Percentiles rank a stretch among this genome's conserved stretches.
Evolutionary conservation across 2,329 filamentous ascomycete genomes (phyloP).

Genomic region (Aspergillus neotritici): DNA sequence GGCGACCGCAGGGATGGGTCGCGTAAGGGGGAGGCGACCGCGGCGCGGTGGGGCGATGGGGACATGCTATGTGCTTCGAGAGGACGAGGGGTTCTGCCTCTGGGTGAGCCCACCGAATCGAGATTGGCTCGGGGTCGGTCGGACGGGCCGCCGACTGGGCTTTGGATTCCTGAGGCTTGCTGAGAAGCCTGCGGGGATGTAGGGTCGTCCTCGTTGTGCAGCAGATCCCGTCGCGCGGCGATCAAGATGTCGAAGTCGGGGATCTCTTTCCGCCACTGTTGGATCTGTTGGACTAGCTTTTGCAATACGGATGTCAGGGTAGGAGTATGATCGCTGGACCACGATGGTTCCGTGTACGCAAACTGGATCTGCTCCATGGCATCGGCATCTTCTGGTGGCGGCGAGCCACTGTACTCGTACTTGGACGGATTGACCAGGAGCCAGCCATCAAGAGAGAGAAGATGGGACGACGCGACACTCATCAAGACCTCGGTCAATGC

Average conservation of each 20-base stretch:
- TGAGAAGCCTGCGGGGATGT: conserved; percentile 12
- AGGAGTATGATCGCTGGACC: conserved; percentile 43
- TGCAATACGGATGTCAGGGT: conserved; percentile 54
- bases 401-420: conserved; percentile 46
- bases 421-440: conserved; percentile 66
- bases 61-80: conserved; percentile 10
- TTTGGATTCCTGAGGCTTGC: conserved; percentile 17
- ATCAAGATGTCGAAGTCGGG: conserved; percentile 69
- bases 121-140: conserved; percentile 12
- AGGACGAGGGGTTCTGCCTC: conserved; percentile 20
- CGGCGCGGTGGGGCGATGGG: conserved; percentile 15
- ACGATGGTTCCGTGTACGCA: conserved; percentile 42
- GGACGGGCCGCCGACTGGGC: conserved; percentile 10
- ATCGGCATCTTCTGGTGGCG: conserved; percentile 21
- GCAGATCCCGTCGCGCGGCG: conserved; percentile 49
- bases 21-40: conserved; percentile 20
- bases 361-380: conserved; percentile 22
- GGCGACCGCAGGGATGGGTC: conserved; percentile 17
- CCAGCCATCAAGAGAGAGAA: conserved; percentile 86
- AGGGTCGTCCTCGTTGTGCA: conserved; percentile 30
- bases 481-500: conserved; percentile 78
- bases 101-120: conserved; percentile 16
- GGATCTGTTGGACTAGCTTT: conserved; percentile 57
- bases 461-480: conserved; percentile 76
- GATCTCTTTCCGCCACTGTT: conserved; percentile 57